phyloP scores from a whole-genome alignment of 1,284 basidiomycete species.

The Paramarasmius palmivorus region DNA sequence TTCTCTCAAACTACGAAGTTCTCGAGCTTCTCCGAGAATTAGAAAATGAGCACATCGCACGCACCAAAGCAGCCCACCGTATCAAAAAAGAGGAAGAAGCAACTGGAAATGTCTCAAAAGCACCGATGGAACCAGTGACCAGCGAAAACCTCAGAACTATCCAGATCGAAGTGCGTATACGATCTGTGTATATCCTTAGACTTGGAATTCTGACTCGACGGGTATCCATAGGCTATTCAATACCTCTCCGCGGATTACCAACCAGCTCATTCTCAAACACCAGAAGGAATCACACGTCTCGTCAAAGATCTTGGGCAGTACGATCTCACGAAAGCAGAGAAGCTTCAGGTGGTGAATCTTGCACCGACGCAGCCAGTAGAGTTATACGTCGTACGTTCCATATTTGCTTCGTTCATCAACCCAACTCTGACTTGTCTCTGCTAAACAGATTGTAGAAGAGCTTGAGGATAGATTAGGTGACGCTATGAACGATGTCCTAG shows the following conservation, averaged over 20 bases:
- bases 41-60: slow-evolving; percentile 70
- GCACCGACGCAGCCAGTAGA: slow-evolving; percentile 83
- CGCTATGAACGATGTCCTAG: slow-evolving; percentile 71
- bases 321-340: slow-evolving; percentile 86
- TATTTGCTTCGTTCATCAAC: not conserved
- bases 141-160: slow-evolving; percentile 85
- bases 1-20: slow-evolving; percentile 88
- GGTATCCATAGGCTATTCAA: slow-evolving; percentile 65
- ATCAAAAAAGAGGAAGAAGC: slow-evolving; percentile 74
- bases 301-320: slow-evolving; percentile 68
- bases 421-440: not conserved
- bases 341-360: slow-evolving; percentile 88
- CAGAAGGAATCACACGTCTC: slow-evolving; percentile 64
- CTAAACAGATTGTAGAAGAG: slow-evolving; percentile 84
- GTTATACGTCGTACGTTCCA: slow-evolving; percentile 79
- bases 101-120: slow-evolving; percentile 37
- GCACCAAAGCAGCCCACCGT: slow-evolving; percentile 60
- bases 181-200: not conserved
- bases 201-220: slow-evolving; percentile 1
- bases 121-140: slow-evolving; percentile 41
- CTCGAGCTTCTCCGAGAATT: slow-evolving; percentile 76
- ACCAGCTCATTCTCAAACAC: slow-evolving; percentile 68
- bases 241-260: slow-evolving; percentile 78
- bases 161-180: slow-evolving; percentile 75
- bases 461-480: slow-evolving; percentile 79